A percentile compares a stretch with the other conserved stretches of the same genome.
These are phyloP conservation scores for Penicillium paneum DNA, from an alignment of 2,329 filamentous ascomycete genomes.

Conservation along the genomic window DNA sequence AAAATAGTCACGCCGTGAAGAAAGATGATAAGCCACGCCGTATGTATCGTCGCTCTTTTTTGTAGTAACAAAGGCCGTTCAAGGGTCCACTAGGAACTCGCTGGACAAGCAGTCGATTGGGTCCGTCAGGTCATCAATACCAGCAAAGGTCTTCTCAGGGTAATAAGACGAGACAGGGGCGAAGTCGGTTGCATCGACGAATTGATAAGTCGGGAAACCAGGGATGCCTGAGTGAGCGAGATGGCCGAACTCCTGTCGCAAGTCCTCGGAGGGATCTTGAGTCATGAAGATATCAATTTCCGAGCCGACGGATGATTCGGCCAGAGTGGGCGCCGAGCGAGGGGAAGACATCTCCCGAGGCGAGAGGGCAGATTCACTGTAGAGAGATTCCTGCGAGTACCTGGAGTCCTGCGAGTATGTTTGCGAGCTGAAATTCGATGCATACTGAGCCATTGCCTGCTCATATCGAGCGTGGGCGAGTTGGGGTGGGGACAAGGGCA, in stretches of 20 bases:
- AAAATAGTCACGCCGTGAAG: constrained; percentile 16
- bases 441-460: constrained; percentile 23
- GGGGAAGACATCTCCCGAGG: constrained; percentile 37
- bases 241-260: constrained; percentile 32
- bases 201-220: constrained; percentile 29
- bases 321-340: constrained; percentile 35
- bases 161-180: constrained; percentile 33
- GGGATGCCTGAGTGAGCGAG: constrained; percentile 31
- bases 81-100: constrained; percentile 37
- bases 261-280: constrained; percentile 29
- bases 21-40: constrained; percentile 11
- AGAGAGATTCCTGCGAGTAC: constrained; percentile 29
- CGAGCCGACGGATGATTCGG: constrained; percentile 34
- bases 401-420: constrained; percentile 25
- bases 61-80: constrained; percentile 2
- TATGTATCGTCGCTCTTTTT: constrained; percentile 11
- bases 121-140: constrained; percentile 33
- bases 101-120: constrained; percentile 41
- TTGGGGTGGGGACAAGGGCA: constrained; percentile 34
- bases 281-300: constrained; percentile 44
- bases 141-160: constrained; percentile 31
- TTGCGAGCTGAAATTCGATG: constrained; percentile 12
- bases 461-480: constrained; percentile 23
- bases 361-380: constrained; percentile 30
- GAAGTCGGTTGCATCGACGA: constrained; percentile 29